A percentile compares a stretch with the other conserved stretches of the same genome.
phyloP scores from a whole-genome alignment of 179 eudicot species.

The Heliamphora pulchella region DNA sequence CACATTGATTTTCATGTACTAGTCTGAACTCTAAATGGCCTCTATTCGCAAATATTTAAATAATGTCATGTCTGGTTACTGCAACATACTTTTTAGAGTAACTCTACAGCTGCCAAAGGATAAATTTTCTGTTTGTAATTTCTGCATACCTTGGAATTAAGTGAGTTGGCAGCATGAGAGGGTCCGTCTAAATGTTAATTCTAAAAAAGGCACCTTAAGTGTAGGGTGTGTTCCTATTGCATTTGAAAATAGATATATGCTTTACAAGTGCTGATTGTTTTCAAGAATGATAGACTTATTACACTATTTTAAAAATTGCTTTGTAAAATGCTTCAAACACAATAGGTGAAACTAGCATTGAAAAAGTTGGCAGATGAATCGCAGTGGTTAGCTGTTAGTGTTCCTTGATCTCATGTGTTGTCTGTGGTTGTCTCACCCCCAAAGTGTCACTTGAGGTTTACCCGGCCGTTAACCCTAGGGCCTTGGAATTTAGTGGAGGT shows the following conservation, averaged over 20 bases:
- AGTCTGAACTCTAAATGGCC: too few relatives aligned
- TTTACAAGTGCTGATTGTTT: not conserved
- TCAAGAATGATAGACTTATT: not conserved
- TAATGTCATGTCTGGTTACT: not conserved
- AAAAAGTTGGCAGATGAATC: not conserved
- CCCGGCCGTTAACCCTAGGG: too few relatives aligned
- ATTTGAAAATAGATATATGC: not conserved
- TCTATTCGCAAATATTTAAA: not conserved
- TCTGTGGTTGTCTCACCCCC: too few relatives aligned
- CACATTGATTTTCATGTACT: too few relatives aligned
- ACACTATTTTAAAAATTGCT: not conserved
- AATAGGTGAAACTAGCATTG: not conserved
- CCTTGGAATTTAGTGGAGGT: too few relatives aligned
- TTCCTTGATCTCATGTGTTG: conserved; percentile 9
- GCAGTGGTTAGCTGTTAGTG: not conserved
- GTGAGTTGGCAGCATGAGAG: not conserved
- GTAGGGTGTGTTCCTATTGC: not conserved
- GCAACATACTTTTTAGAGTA: not conserved
- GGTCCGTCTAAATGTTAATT: not conserved
- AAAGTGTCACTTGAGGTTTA: too few relatives aligned
- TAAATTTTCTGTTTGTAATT: not conserved
- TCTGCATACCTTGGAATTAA: not conserved
- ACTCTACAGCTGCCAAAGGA: not conserved
- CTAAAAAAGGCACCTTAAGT: not conserved
- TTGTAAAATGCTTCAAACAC: not conserved